These are phyloP conservation scores for Mucor circinelloides DNA, from an alignment of 371 early-diverging fungal species.

Conservation along the genomic window DNA sequence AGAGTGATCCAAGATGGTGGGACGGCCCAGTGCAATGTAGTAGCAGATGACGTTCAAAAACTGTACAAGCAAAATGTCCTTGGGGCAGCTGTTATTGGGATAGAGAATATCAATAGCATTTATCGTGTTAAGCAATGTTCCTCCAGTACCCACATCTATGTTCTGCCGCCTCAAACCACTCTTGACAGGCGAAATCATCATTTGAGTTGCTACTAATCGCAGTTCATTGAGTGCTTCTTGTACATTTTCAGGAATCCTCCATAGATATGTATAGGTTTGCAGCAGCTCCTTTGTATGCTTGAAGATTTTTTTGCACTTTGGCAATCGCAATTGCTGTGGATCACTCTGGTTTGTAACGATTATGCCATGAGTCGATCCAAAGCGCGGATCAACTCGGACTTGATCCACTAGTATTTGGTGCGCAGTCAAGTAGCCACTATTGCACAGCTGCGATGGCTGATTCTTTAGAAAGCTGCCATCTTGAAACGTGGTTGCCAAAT, in stretches of 20 bases:
- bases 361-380: background rate
- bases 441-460: background rate
- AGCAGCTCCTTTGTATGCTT: constrained; percentile 1
- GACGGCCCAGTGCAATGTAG: constrained; percentile 10
- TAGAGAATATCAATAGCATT: constrained; percentile 14
- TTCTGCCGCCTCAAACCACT: background rate
- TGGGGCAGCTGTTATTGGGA: constrained; percentile 10
- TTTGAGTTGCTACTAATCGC: background rate
- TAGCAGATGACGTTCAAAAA: constrained; percentile 15
- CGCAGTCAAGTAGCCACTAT: constrained; percentile 2
- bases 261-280: constrained; percentile 4
- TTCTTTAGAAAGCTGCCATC: constrained; percentile 6
- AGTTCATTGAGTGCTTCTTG: constrained; percentile 6
- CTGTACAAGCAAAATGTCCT: constrained; percentile 3
- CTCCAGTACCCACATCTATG: background rate
- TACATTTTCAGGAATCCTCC: background rate
- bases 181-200: background rate
- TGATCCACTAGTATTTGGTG: constrained; percentile 10
- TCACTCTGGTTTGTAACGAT: background rate
- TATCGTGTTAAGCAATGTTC: background rate
- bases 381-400: constrained; percentile 12
- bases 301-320: background rate
- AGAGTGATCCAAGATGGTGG: background rate
- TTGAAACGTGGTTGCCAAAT: constrained; percentile 27
- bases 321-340: background rate